A percentile compares a stretch with the other conserved stretches of the same genome.
phyloP scores from a whole-genome alignment of 73 alveolate species.

The Paramecium octaurelia region DNA sequence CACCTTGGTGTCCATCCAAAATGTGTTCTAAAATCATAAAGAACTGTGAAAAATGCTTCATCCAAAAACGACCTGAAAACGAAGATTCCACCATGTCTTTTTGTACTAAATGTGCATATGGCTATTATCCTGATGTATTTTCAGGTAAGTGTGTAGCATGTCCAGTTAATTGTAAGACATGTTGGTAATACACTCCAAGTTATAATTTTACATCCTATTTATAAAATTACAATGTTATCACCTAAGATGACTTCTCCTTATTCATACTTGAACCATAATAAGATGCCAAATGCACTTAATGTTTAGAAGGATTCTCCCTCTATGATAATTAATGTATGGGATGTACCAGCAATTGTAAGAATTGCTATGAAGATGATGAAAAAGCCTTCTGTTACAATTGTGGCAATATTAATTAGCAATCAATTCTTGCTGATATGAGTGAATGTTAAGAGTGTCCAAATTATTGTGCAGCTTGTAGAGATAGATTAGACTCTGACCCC shows the following conservation, averaged over 20 bases:
- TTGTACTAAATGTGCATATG: background rate
- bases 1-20: background rate
- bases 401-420: background rate
- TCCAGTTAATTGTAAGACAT: background rate
- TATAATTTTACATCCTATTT: background rate
- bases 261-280: background rate
- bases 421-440: background rate
- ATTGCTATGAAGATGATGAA: background rate
- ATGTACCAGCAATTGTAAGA: background rate
- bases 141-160: background rate
- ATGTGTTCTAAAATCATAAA: background rate
- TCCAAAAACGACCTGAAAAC: background rate
- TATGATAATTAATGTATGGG: constrained; percentile 15
- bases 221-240: background rate
- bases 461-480: constrained; percentile 29
- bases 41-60: background rate
- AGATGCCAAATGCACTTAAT: background rate
- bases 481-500: background rate
- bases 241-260: background rate
- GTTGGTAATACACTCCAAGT: constrained; percentile 15
- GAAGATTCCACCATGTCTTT: background rate
- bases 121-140: constrained; percentile 20
- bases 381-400: background rate
- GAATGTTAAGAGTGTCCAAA: constrained; percentile 35
- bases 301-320: background rate